phyloP scores from a whole-genome alignment of 192 early-diverging fungal species.

The Geosiphon pyriformis region DNA sequence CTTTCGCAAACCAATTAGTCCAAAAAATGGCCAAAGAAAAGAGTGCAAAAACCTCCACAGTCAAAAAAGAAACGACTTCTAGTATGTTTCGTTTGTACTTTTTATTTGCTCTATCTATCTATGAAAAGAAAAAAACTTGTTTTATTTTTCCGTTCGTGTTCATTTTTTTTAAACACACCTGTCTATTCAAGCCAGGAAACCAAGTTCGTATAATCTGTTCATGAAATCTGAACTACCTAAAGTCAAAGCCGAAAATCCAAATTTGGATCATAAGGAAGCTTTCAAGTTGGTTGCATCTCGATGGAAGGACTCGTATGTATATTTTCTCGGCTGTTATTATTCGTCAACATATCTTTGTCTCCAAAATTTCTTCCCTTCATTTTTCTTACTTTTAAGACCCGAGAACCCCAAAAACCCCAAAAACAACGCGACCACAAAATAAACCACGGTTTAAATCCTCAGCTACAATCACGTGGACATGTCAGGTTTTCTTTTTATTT shows the following conservation, averaged over 20 bases:
- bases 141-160: neutral
- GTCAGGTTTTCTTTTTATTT: neutral
- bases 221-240: slow-evolving; percentile 64
- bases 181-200: neutral
- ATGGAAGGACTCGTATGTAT: slow-evolving; percentile 37
- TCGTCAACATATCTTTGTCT: neutral
- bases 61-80: neutral
- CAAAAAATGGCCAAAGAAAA: neutral
- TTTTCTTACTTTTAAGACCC: neutral
- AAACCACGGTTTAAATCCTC: neutral
- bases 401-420: neutral
- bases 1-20: no score
- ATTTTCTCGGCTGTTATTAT: no score
- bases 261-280: slow-evolving; percentile 57
- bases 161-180: no score
- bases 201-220: slow-evolving; percentile 55
- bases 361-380: neutral
- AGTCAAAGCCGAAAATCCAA: slow-evolving; percentile 58
- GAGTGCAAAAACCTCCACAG: neutral
- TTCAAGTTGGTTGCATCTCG: slow-evolving; percentile 56
- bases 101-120: no score
- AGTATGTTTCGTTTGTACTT: neutral
- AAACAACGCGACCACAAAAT: neutral
- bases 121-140: neutral
- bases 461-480: neutral